Evolutionary conservation across 768 basidiomycete genomes (phyloP), one percentile per base, ranked within the genome.

Genomic region (Polyporus arcularius): DNA sequence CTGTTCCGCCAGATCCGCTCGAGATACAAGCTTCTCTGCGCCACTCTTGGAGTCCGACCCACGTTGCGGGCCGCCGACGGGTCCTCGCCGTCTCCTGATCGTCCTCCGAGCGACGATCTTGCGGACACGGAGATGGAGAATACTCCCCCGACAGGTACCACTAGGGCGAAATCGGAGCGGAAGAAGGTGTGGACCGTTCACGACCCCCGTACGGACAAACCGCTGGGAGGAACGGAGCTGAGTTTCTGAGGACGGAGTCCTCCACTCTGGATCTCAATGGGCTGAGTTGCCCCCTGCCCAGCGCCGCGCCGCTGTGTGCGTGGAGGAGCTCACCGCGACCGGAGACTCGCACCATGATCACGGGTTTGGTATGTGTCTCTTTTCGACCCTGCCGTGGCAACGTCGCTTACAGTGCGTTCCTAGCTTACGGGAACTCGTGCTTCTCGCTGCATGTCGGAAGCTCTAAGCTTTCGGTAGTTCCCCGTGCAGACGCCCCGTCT

Each of bases 1-100:
- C 82, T 95, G 30, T 85, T 96, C 64, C 83, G 87, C 30, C 86
- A 92, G 63, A 95, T 98, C 60, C 84, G 93, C 43, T 92, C 94
- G 1, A 83, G 90, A 63, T 97, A 98, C 74, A 90, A 88, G 68
- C 82, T 86, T 0, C 84, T 96, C 41, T 99, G 96, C 67, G 86
- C 94, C 0, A 83, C 85, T 0, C 78, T 98, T 21, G 92, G 91
- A 35, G 82, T 94, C 9, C 71, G 81, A 30, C 85, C 86, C 12
- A 75, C 77, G 2, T 43, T 81, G 14, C 70, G 74, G 4, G 71
- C 74, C 15, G 64, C 66, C 21, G 67, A 45, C 45, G 63, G 48
- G 4, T 55, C 58, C 40, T 51, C 65, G 30, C 31, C 53, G 40
- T 56, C 60, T 4, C 57, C 62, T 18, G 59, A 60, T 30, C 30